Evolutionary conservation across 2,329 filamentous ascomycete genomes (phyloP).

Genomic region (Stachybotrys chartarum): DNA sequence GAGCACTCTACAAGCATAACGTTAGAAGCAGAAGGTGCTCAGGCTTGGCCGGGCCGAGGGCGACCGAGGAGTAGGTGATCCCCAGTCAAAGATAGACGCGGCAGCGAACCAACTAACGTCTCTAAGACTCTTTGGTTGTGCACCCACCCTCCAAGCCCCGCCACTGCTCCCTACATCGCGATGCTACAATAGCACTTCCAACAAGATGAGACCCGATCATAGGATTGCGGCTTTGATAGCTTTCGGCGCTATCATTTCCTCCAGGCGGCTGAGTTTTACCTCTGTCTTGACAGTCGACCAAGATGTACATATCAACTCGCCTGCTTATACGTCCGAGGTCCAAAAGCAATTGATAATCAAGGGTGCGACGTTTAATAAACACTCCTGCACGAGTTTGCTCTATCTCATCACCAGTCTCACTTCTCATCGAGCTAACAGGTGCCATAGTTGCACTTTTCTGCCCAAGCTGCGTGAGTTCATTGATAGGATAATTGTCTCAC

Average conservation of each 20-base stretch:
- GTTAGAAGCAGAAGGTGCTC: background rate
- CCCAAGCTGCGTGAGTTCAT: too few species aligned
- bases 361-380: too few species aligned
- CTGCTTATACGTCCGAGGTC: too few species aligned
- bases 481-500: too few species aligned
- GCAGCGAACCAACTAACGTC: background rate
- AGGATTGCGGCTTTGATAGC: background rate
- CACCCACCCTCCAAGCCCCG: background rate
- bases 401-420: too few species aligned
- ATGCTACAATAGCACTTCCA: background rate
- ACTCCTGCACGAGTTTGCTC: too few species aligned
- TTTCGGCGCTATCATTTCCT: background rate
- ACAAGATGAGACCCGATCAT: background rate
- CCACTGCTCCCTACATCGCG: background rate
- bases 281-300: too few species aligned
- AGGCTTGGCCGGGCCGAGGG: background rate
- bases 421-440: too few species aligned
- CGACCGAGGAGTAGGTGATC: background rate
- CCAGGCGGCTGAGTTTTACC: too few species aligned
- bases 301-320: too few species aligned
- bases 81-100: background rate
- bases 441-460: too few species aligned
- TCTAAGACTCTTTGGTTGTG: background rate
- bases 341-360: too few species aligned
- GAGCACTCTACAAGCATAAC: background rate